Percentiles rank a stretch among this genome's conserved stretches.
Evolutionary conservation across 2,329 filamentous ascomycete genomes (phyloP).

Genomic region (Neopestalotiopsis rosae): DNA sequence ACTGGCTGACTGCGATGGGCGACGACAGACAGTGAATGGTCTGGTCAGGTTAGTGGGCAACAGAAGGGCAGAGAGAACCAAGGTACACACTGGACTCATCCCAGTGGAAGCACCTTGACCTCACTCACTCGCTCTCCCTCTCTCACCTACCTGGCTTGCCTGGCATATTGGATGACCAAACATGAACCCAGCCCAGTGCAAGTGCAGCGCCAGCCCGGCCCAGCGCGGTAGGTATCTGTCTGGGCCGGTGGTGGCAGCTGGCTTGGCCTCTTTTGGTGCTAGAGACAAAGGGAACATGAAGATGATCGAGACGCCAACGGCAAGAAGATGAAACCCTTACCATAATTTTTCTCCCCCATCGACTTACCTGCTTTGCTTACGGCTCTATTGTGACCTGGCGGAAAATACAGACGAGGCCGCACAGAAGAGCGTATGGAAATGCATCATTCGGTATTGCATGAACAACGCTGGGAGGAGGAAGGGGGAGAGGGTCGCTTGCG

Average conservation of each 20-base stretch:
- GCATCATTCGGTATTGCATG: neutral
- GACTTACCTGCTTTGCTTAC: neutral
- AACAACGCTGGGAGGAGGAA: neutral
- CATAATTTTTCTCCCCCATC: neutral
- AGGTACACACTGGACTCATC: neutral
- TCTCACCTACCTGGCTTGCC: neutral
- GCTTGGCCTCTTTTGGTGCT: constrained; percentile 13
- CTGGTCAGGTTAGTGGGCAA: neutral
- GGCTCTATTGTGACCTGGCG: neutral
- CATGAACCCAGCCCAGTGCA: too few species aligned
- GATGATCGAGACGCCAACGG: constrained; percentile 8
- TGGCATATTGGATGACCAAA: neutral
- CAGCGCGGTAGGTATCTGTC: neutral
- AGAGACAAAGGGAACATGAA: neutral
- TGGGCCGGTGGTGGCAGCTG: constrained; percentile 5
- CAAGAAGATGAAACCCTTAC: constrained; percentile 12
- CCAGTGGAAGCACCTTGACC: neutral
- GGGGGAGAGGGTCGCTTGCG: neutral
- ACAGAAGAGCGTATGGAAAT: neutral
- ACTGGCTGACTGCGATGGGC: neutral
- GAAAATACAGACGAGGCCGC: neutral
- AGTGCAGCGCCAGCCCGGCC: neutral
- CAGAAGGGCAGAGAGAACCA: neutral
- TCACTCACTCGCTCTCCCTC: neutral
- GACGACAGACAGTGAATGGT: neutral